Percentiles rank a stretch among this genome's conserved stretches.
Conservation (phyloP, 768 basidiomycete genomes). For the Suillus ampliporus region DNA sequence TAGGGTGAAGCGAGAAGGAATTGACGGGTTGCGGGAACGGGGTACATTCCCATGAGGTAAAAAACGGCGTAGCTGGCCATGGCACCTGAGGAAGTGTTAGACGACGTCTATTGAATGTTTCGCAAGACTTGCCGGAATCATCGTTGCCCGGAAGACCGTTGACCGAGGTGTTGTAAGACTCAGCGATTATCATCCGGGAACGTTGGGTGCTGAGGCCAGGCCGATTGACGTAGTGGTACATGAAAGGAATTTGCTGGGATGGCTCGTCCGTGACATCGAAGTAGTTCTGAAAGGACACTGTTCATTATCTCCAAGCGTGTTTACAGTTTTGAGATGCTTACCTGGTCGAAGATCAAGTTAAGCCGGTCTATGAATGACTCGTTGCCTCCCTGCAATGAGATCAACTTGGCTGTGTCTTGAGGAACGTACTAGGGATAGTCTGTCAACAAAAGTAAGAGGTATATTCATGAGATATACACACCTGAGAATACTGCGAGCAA, state of each 20-base stretch:
- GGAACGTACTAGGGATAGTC: slow-evolving; percentile 55
- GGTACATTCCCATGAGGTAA: slow-evolving; percentile 65
- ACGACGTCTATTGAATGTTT: slow-evolving; percentile 1
- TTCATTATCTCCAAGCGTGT: not conserved
- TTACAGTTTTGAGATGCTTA: slow-evolving; percentile 20
- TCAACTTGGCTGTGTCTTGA: slow-evolving; percentile 67
- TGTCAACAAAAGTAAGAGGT: not conserved
- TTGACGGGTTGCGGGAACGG: slow-evolving; percentile 64
- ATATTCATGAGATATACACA: slow-evolving; percentile 19
- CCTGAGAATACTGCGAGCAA: slow-evolving; percentile 58
- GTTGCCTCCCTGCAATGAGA: slow-evolving; percentile 63
- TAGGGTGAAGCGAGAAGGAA: slow-evolving; percentile 65
- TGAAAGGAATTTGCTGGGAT: slow-evolving; percentile 70
- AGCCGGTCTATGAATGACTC: slow-evolving; percentile 59
- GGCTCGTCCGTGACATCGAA: slow-evolving; percentile 70
- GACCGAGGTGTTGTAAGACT: slow-evolving; percentile 59
- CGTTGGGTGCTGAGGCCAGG: slow-evolving; percentile 64
- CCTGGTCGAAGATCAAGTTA: slow-evolving; percentile 62
- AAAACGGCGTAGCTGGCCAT: slow-evolving; percentile 69
- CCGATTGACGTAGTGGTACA: slow-evolving; percentile 71
- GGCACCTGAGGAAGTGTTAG: slow-evolving; percentile 41
- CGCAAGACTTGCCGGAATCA: slow-evolving; percentile 41
- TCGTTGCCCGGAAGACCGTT: slow-evolving; percentile 71
- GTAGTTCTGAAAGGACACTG: slow-evolving; percentile 46
- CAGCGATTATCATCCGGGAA: slow-evolving; percentile 58